Base-by-base conservation (phyloP, 1,284 basidiomycete species). In the Vanrija pseudolonga region DNA sequence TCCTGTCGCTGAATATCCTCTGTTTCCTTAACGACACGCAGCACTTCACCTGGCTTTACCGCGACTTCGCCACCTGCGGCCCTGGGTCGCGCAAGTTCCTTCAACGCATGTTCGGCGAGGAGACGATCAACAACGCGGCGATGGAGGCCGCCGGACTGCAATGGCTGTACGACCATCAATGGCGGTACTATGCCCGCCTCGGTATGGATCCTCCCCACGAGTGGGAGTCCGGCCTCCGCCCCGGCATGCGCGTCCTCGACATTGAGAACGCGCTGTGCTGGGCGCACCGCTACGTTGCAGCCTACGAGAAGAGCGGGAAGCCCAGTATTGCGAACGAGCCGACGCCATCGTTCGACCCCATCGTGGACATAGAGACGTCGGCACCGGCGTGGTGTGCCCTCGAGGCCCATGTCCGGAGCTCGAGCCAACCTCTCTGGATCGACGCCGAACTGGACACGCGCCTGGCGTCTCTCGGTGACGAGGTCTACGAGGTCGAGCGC, bases 121-220 rank as follows among this genome's bases (percentile, higher is more conserved):
- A 36, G 18, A 43, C 47, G 6, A 65, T 65, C 39, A 66, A 66
- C 47, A 40, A 12, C 12, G n/a, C 46, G n/a, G 55, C 57, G 20
- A 63, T 61, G 60, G 66, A 69, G 51, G 58, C 65, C 24, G 62
- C 67, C 7, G 66, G 64, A 0, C 51, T 69, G 18, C 47, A 48
- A n/a, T 69, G 67, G 67, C 54, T 69, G n/a, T 52, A 55, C 24
- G 62, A 67, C 3, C 60, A 69, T 54, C 67, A 69, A 45, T 69
- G 59, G 56, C 41, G 53, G 18, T 68, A 65, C 50, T 69, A 60
- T 55, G 56, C 55, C 15, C 53, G 66, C 18, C 46, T 69, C 1
- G 62, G 61, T 7, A 50, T 56, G 28, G 59, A 62, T 46, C 66
- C 67, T 12, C 66, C 64, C 6, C 59, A 68, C 47, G 67, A 59